Evolutionary conservation across 2,329 filamentous ascomycete species (phyloP).

Genomic region (Tetracladium maxilliforme): DNA sequence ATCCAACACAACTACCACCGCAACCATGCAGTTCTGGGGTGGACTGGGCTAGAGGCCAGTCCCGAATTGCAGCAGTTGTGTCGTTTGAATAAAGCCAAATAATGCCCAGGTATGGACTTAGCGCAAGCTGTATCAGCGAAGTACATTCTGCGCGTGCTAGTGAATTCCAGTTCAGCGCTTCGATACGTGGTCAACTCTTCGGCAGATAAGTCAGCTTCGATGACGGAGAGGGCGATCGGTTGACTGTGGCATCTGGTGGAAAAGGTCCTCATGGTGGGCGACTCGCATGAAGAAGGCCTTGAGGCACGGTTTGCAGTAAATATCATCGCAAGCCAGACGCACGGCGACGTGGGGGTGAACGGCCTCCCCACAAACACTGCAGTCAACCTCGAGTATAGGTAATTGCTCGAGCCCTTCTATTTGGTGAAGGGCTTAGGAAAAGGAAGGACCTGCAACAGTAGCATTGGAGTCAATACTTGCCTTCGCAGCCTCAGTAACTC

Average conservation of each 20-base stretch:
- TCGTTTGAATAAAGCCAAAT: too few species aligned
- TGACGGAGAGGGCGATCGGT: slow-evolving; percentile 7
- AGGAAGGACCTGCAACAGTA: slow-evolving; percentile 7
- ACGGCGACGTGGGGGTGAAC: slow-evolving; percentile 8
- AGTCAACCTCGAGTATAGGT: slow-evolving; percentile 8
- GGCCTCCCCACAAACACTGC: slow-evolving; percentile 8
- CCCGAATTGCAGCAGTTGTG: too few species aligned
- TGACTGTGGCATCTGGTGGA: slow-evolving; percentile 9
- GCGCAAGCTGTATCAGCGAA: slow-evolving; percentile 7
- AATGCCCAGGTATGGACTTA: slow-evolving; percentile 8
- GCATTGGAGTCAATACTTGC: slow-evolving; percentile 5
- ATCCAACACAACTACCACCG: too few species aligned
- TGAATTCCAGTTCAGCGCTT: slow-evolving; percentile 8
- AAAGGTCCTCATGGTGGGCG: slow-evolving; percentile 9
- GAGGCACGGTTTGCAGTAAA: slow-evolving; percentile 10
- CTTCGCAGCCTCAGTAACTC: slow-evolving; percentile 7
- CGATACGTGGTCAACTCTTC: slow-evolving; percentile 7
- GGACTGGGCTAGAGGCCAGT: too few species aligned
- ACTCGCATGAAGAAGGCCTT: slow-evolving; percentile 9
- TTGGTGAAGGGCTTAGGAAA: slow-evolving; percentile 6
- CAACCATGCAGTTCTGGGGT: too few species aligned
- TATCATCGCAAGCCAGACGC: slow-evolving; percentile 8
- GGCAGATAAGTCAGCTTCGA: slow-evolving; percentile 8
- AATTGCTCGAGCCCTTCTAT: slow-evolving; percentile 8
- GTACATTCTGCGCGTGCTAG: slow-evolving; percentile 9